Base-by-base conservation (phyloP, 129 eudicot species). In the Saussurea involucrata region DNA sequence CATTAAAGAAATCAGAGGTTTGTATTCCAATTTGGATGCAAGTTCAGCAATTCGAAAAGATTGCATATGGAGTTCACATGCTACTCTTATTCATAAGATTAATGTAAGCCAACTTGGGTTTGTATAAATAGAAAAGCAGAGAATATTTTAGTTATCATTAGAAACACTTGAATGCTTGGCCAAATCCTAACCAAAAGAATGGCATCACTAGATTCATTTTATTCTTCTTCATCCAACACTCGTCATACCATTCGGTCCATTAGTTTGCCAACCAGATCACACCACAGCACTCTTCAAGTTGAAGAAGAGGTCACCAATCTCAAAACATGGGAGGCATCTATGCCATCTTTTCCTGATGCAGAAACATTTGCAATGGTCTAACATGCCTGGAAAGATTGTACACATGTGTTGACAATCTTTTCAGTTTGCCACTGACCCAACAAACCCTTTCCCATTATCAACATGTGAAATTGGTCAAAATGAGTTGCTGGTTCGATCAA, bases 401-500 rank as follows among this genome's bases (percentile, higher is more conserved):
- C 65, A 78, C 76, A 69, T 78, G 71, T 25, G 76, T 71, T 24
- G 76, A 71, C 64, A 63, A 78, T 78, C 60, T 78, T 69, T 25
- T 69, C 31, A 36, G 36, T 71, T 46, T 73, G 27, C 72, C 57
- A 40, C n/a, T 12, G 18, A 68, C 81, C 0, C 55, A 63, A 37
- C 71, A 78, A 37, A 42, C 82, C 1, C 63, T 78, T 36, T 70
- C 82, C 10, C 69, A 69, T 28, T 18, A 34, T 21, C 70, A 63
- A 37, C 76, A 78, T 10, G 15, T 37, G 15, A 70, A 70, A 18
- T 10, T 69, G 61, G 49, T 69, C n/a, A n/a, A 20, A 63, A 78
- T 15, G 82, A 70, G 64, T 60, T 83, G 18, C 82, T 91, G 0
- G 90, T 79, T 49, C 75, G 86, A 3, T 90, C 92, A 2, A 71